phyloP scores from a whole-genome alignment of 768 basidiomycete species.

The Austroboletus eburneus region DNA sequence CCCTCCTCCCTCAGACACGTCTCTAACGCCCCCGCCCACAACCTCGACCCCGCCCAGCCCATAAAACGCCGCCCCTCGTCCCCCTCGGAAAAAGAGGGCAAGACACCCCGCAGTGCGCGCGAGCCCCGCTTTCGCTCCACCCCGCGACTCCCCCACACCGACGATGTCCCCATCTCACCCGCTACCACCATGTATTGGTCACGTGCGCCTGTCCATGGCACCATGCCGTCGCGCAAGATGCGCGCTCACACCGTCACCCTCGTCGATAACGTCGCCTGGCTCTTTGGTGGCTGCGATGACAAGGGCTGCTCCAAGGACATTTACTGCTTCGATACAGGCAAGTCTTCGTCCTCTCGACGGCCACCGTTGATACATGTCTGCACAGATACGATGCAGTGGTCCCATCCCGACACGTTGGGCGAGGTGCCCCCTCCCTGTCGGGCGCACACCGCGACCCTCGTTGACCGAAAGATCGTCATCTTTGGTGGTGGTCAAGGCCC shows the following conservation, averaged over 20 bases:
- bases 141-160: conserved; percentile 60
- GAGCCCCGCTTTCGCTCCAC: conserved; percentile 40
- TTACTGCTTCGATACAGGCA: conserved; percentile 83
- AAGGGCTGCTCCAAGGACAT: conserved; percentile 70
- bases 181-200: conserved; percentile 86
- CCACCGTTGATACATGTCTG: conserved; percentile 1
- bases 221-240: conserved; percentile 61
- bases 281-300: conserved; percentile 88
- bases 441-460: conserved; percentile 83
- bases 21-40: conserved; percentile 27
- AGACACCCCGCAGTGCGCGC: conserved; percentile 8
- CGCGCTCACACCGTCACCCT: conserved; percentile 83
- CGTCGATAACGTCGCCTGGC: conserved; percentile 78
- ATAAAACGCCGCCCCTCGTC: conserved; percentile 26
- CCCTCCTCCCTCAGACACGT: conserved; percentile 29
- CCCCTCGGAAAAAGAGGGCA: conserved; percentile 26
- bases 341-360: conserved; percentile 7
- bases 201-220: conserved; percentile 73
- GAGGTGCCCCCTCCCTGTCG: conserved; percentile 78
- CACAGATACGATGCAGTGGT: conserved; percentile 87
- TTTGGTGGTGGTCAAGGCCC: conserved; percentile 87
- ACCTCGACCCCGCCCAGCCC: conserved; percentile 23
- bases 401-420: conserved; percentile 71
- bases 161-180: conserved; percentile 55
- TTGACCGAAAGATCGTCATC: conserved; percentile 74